Conservation (phyloP, 2,329 filamentous ascomycete genomes). For the Botrytis sinoallii region DNA sequence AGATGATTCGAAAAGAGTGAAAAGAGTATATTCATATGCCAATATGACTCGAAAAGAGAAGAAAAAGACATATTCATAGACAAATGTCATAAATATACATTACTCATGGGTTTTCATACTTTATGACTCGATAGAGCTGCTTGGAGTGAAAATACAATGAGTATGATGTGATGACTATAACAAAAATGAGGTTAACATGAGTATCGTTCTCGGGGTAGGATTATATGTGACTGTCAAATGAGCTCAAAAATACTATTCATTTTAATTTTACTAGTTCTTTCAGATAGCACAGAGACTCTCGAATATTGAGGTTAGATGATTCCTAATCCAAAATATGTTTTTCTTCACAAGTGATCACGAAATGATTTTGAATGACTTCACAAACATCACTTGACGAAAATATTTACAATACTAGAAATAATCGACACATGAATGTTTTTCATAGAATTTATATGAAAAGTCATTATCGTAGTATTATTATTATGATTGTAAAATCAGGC, state of each 20-base stretch:
- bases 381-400: background rate
- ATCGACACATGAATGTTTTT: background rate
- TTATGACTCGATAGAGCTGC: background rate
- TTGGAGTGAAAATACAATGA: background rate
- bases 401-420: background rate
- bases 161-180: background rate
- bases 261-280: background rate
- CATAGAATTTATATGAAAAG: background rate
- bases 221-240: background rate
- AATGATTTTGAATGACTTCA: background rate
- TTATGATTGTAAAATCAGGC: background rate
- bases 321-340: background rate
- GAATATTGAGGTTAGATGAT: background rate
- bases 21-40: background rate
- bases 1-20: background rate
- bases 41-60: background rate
- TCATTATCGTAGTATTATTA: background rate
- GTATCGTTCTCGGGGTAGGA: background rate
- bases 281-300: background rate
- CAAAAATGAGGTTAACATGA: background rate
- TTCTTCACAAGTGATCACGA: background rate
- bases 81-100: background rate
- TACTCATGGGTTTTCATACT: background rate
- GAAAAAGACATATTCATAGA: background rate
- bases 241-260: background rate